Percentiles rank a stretch among this genome's conserved stretches.
These are phyloP conservation scores for Phytophthora hybrid DNA, from an alignment of 352 stramenopile genomes.

Conservation along the genomic window DNA sequence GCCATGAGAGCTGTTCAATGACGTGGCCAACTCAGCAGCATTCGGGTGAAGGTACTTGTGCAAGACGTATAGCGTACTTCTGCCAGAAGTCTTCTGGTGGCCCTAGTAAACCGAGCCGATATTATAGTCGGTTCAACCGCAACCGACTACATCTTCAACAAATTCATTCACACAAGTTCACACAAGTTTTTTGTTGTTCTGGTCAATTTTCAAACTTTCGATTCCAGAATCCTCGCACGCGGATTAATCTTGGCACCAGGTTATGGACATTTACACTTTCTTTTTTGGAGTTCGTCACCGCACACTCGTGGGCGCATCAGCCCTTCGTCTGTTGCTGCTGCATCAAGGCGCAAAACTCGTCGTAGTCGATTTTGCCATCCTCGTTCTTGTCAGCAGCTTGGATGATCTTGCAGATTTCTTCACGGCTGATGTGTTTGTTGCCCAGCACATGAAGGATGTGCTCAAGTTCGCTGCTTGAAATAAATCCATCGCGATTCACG, in stretches of 20 bases:
- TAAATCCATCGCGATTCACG: slow-evolving; percentile 74
- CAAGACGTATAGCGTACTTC: no score
- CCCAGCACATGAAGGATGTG: slow-evolving; percentile 71
- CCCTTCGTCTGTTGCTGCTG: slow-evolving; percentile 31
- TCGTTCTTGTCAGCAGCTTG: slow-evolving; percentile 80
- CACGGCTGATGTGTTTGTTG: slow-evolving; percentile 53
- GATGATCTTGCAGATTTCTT: slow-evolving; percentile 72
- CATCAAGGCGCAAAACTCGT: slow-evolving; percentile 85
- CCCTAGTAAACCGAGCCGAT: no score
- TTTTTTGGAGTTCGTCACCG: not conserved
- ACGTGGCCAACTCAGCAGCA: no score
- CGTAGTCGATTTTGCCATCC: slow-evolving; percentile 88
- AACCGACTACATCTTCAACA: no score
- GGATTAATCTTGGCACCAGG: not conserved
- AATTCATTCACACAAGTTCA: no score
- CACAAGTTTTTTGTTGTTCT: not conserved
- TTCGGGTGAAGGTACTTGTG: no score
- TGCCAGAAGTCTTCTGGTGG: no score
- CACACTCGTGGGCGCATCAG: slow-evolving; percentile 1
- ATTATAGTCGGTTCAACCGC: no score
- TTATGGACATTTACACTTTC: not conserved
- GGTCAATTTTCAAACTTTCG: not conserved
- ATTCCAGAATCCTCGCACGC: not conserved
- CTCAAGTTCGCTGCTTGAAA: slow-evolving; percentile 68
- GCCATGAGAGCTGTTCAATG: not conserved